Conservation (phyloP, 1,284 basidiomycete genomes). For the Polyporus tsugae region DNA sequence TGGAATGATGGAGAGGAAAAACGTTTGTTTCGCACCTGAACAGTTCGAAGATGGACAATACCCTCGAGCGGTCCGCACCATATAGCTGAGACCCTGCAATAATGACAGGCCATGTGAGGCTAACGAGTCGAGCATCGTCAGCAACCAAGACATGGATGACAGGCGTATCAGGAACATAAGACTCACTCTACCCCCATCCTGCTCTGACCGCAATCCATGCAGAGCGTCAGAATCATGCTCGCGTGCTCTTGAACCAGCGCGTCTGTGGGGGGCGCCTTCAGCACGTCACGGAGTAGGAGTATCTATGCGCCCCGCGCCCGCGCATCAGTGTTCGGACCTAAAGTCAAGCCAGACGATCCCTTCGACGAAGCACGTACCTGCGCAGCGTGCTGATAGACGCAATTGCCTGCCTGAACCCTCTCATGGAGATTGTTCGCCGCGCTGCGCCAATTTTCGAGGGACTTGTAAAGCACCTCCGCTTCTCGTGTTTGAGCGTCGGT, state of each 20-base stretch:
- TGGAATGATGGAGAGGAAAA: constrained; percentile 20
- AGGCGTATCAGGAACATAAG: background rate
- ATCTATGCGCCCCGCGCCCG: constrained; percentile 43
- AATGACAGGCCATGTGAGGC: constrained; percentile 54
- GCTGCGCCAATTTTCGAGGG: constrained; percentile 40
- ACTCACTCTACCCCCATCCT: constrained; percentile 47
- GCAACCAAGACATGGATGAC: constrained; percentile 11
- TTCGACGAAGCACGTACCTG: constrained; percentile 38
- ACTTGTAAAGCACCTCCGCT: constrained; percentile 37
- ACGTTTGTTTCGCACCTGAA: constrained; percentile 48
- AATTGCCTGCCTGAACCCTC: constrained; percentile 42
- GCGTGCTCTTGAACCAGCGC: constrained; percentile 47
- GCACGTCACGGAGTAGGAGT: constrained; percentile 53
- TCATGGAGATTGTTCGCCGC: constrained; percentile 35
- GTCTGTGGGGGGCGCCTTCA: constrained; percentile 47
- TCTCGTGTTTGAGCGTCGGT: constrained; percentile 28
- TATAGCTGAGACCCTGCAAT: constrained; percentile 53
- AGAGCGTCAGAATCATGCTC: constrained; percentile 40
- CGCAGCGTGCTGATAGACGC: constrained; percentile 44
- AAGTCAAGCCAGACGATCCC: constrained; percentile 16
- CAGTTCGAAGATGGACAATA: constrained; percentile 50
- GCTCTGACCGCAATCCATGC: constrained; percentile 42
- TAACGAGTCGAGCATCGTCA: constrained; percentile 21
- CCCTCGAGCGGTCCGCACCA: constrained; percentile 47
- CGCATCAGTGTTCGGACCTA: constrained; percentile 6